A percentile compares a stretch with the other conserved stretches of the same genome.
phyloP scores from a whole-genome alignment of 176 grass and related monocot genomes.

The Oropetium thomaeum region DNA sequence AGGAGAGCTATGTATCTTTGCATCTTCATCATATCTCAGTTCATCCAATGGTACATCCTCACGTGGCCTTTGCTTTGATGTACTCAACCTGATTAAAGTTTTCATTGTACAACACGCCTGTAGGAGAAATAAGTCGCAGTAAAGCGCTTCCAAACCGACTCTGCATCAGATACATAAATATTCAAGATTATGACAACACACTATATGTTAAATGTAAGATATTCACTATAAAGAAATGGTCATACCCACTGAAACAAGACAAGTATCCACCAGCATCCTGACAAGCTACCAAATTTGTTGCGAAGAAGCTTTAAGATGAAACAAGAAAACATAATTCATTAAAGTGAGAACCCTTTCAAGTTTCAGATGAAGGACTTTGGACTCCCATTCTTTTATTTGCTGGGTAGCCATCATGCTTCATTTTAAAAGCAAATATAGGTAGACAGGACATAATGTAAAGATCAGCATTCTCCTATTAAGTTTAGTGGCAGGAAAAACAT shows the following conservation, averaged over 20 bases:
- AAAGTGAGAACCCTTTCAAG: not conserved
- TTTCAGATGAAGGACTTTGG: not conserved
- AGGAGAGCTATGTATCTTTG: too few species aligned
- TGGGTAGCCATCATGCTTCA: not conserved
- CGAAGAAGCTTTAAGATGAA: conserved; percentile 46
- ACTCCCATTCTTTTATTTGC: not conserved
- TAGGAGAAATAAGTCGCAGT: conserved; percentile 64
- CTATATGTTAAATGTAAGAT: not conserved
- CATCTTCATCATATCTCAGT: not conserved
- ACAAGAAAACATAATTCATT: conserved; percentile 1
- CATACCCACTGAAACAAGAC: conserved; percentile 96
- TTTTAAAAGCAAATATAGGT: not conserved
- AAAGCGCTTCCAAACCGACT: conserved; percentile 69
- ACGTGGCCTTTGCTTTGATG: conserved; percentile 50
- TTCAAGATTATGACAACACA: conserved; percentile 5
- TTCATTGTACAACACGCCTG: conserved; percentile 66
- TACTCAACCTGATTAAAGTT: conserved; percentile 58
- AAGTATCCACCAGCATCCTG: conserved; percentile 86
- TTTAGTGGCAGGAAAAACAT: not conserved
- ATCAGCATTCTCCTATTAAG: not conserved
- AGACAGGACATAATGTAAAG: not conserved
- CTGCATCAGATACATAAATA: conserved; percentile 34
- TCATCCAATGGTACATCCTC: conserved; percentile 8
- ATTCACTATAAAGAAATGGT: not conserved
- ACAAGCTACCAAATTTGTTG: conserved; percentile 55